Base-by-base conservation (phyloP, 345 rosid genomes). In the Lepidium aucheri region DNA sequence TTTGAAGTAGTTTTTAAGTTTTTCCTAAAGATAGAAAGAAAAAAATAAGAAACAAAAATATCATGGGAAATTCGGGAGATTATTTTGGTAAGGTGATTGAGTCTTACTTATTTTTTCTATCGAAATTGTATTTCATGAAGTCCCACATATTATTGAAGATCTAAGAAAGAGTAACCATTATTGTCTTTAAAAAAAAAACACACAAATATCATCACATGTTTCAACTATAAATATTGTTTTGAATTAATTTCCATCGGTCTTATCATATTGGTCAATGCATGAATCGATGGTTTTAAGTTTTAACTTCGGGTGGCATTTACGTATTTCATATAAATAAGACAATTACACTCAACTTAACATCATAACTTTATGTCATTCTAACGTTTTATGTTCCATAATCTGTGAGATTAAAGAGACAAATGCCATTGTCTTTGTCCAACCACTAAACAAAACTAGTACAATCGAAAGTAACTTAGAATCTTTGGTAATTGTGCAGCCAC, bases 401-500 rank as follows among this genome's bases (percentile, higher is more conserved):
- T 33, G 38, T 41, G 42, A 52, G 42, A 53, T 36, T 59, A 13
- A 34, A 44, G 67, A 42, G 52, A 51, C 58, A 72, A 28, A 66
- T 67, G 68, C 63, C 63, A 73, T 44, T 66, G 72, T 73, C 68
- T 60, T 43, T 67, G 45, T 72, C 71, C 53, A 65, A 34, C 71
- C 33, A 72, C 76, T 65, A 65, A 71, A 72, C 76, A 57, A 65
- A 71, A 65, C 40, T 36, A 65, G 54, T 41, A 57, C 60, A 57
- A 64, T 49, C 62, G 68, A 73, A 59, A 66, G 77, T 59, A 73
- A 67, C 57, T 28, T 53, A 67, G 77, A 74, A 60, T 74, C 77
- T 53, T 74, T 53, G 77, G 77, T 67, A 74, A 74, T 74, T 74
- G 77, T 67, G 77, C 68, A 50, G 39, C 66, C 35, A 69, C 62